Evolutionary conservation across 495 filamentous ascomycete species (phyloP), one percentile per base, ranked within the genome.

Genomic region (Tuber umbilicatum): DNA sequence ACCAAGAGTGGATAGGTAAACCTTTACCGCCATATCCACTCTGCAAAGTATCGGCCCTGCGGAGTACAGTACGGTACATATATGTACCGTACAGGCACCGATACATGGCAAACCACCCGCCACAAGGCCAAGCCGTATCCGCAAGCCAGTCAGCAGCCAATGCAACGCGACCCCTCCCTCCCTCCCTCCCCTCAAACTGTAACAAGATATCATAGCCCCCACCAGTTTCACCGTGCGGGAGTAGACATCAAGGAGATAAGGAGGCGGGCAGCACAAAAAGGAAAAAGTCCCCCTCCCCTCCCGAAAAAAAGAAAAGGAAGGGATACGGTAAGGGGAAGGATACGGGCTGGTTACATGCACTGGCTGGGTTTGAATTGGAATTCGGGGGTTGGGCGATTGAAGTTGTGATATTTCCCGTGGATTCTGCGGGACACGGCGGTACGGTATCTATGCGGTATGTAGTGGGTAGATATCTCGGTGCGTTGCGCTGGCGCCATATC

Each of bases 91-190:
- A 27, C 10, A 60, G 50, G 50, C 50, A 27, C 50, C n/a, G n/a
- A 60, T 35, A 64, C 55, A 64, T 64, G 55, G 55, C 55, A 64
- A 64, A 64, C 27, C 55, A 64, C 55, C 27, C 55, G 5, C 55
- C 55, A 35, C 55, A 64, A 60, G 9, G n/a, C n/a, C 50, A 60
- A 10, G 23, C 23, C 27, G 47, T 55, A 5, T 39, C 39, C 4
- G 39, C 42, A 5, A 45, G 43, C 50, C 50, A 27, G n/a, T 12
- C n/a, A 60, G 50, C n/a, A 14, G 27, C n/a, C n/a, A 60, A 60
- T 60, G 50, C n/a, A 60, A 14, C 14, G 50, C n/a, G 27, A n/a
- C 23, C 23, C 47, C 47, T 55, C 47, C 23, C 23, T 6, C 5
- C 45, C 21, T 47, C 14, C 21, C 45, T 50, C 23, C n/a, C 27